Evolutionary conservation across 2,329 filamentous ascomycete genomes (phyloP).

Genomic region (Mariannaea sp.): DNA sequence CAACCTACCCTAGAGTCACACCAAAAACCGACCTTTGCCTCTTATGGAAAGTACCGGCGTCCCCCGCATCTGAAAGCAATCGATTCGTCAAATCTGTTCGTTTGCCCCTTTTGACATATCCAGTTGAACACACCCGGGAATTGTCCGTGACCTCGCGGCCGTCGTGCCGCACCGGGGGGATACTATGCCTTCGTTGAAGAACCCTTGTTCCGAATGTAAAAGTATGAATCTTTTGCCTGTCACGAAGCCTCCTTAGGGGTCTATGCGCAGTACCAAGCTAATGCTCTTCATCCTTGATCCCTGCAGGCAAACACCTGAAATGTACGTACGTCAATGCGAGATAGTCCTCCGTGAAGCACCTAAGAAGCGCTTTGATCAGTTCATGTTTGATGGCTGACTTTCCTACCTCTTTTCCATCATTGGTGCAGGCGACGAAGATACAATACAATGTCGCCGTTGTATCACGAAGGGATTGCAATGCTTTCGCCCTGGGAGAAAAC

Average conservation of each 20-base stretch:
- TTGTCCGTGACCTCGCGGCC: no score
- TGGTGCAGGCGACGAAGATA: slow-evolving; percentile 21
- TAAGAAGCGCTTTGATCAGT: background rate
- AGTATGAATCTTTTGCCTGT: slow-evolving; percentile 4
- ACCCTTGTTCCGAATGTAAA: slow-evolving; percentile 31
- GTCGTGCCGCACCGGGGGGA: background rate
- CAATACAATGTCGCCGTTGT: slow-evolving; percentile 16
- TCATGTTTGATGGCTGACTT: slow-evolving; percentile 4
- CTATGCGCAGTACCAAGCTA: background rate
- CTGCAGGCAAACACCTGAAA: slow-evolving; percentile 31
- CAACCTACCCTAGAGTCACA: background rate
- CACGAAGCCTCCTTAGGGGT: no score
- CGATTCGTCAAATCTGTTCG: slow-evolving; percentile 6
- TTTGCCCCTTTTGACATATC: no score
- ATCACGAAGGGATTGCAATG: slow-evolving; percentile 21
- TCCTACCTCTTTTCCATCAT: background rate
- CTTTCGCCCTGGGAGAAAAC: slow-evolving; percentile 12
- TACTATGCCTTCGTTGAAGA: slow-evolving; percentile 24
- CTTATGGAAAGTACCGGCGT: background rate
- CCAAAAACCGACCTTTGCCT: background rate
- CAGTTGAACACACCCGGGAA: no score
- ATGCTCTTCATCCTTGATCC: rapidly evolving
- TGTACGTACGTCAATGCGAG: slow-evolving; percentile 17
- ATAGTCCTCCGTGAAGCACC: background rate
- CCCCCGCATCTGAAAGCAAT: background rate